phyloP scores from a whole-genome alignment of 176 grass and related monocot genomes.

The Oryza brachyantha region DNA sequence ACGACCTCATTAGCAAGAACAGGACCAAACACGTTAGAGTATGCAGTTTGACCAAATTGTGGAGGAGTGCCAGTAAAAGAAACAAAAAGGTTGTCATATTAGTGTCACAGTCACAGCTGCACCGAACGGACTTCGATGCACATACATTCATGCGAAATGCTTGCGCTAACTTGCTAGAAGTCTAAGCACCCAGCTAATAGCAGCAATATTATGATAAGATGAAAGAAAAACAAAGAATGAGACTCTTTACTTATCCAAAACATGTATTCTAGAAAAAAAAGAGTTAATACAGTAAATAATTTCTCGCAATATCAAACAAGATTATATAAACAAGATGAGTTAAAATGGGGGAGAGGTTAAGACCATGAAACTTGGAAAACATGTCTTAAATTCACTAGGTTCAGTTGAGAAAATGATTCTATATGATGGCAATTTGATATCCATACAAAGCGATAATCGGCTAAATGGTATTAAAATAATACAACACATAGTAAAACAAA shows the following conservation, averaged over 20 bases:
- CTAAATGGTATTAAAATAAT: background rate
- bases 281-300: background rate
- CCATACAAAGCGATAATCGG: background rate
- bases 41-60: background rate
- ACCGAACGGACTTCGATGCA: background rate
- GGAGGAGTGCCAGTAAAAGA: background rate
- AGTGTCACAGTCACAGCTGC: background rate
- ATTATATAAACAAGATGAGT: background rate
- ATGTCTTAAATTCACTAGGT: background rate
- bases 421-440: background rate
- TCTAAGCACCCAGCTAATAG: background rate
- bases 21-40: background rate
- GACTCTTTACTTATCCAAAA: background rate
- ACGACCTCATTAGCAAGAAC: background rate
- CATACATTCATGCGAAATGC: background rate
- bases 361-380: background rate
- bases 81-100: background rate
- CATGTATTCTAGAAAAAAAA: background rate
- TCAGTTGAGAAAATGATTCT: background rate
- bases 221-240: background rate
- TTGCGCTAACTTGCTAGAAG: background rate
- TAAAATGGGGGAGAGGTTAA: background rate
- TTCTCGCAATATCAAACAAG: background rate
- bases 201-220: background rate
- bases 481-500: background rate